Evolutionary conservation across 2,329 filamentous ascomycete genomes (phyloP).

Genomic region (Exophiala lecanii-corni): DNA sequence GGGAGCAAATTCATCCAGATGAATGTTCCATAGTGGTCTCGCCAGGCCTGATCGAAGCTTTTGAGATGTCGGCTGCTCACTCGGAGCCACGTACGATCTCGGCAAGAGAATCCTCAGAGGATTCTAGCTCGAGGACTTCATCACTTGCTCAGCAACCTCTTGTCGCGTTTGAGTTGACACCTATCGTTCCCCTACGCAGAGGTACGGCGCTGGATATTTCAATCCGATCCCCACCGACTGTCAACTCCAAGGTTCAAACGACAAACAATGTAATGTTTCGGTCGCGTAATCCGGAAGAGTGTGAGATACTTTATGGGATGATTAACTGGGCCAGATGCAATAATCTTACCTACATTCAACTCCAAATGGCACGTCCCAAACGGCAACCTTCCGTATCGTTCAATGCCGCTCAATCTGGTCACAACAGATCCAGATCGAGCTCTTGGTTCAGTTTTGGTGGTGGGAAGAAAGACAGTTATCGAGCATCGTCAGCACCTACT

Average conservation of each 20-base stretch:
- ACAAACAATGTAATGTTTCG: slow-evolving; percentile 88
- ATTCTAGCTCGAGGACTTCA: slow-evolving; percentile 26
- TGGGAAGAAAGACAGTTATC: slow-evolving; percentile 50
- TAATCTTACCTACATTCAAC: slow-evolving; percentile 80
- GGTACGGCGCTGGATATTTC: slow-evolving; percentile 92
- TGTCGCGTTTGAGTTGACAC: slow-evolving; percentile 78
- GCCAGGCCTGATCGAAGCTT: slow-evolving; percentile 62
- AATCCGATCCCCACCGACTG: slow-evolving; percentile 77
- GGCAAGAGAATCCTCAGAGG: slow-evolving; percentile 22
- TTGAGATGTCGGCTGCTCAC: slow-evolving; percentile 50
- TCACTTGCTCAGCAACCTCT: slow-evolving; percentile 44
- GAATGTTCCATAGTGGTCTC: slow-evolving; percentile 61
- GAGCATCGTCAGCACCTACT: slow-evolving; percentile 52
- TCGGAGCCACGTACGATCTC: slow-evolving; percentile 27
- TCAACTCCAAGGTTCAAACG: slow-evolving; percentile 63
- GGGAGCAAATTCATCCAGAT: slow-evolving; percentile 57
- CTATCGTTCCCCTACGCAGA: slow-evolving; percentile 80
- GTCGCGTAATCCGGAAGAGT: slow-evolving; percentile 69
- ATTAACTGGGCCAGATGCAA: slow-evolving; percentile 88
- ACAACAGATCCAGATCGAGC: slow-evolving; percentile 40
- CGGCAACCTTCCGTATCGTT: slow-evolving; percentile 43
- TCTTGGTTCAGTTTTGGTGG: slow-evolving; percentile 48
- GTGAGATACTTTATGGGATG: slow-evolving; percentile 73
- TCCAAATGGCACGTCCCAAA: slow-evolving; percentile 67
- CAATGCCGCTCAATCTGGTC: slow-evolving; percentile 53